Percentiles rank a stretch among this genome's conserved stretches.
phyloP scores from a whole-genome alignment of 495 filamentous ascomycete genomes.

The Aspergillus bertholletiae region DNA sequence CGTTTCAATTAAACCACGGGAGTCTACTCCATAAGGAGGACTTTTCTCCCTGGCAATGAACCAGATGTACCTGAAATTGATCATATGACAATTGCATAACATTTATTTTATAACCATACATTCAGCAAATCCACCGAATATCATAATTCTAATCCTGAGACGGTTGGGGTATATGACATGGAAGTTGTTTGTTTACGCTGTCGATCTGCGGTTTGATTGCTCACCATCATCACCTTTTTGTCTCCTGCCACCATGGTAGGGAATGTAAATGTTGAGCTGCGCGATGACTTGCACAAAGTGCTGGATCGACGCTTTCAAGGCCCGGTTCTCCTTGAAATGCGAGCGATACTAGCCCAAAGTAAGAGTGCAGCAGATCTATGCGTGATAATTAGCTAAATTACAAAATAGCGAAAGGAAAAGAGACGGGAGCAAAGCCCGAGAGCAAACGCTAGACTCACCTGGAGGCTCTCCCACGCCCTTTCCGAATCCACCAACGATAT shows the following conservation, averaged over 20 bases:
- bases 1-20: neutral
- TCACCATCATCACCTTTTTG: slow-evolving; percentile 5
- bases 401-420: neutral
- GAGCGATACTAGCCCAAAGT: slow-evolving; percentile 78
- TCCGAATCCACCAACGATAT: slow-evolving; percentile 84
- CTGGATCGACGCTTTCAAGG: slow-evolving; percentile 61
- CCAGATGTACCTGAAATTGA: neutral
- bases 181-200: neutral
- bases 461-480: slow-evolving; percentile 78
- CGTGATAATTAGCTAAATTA: slow-evolving; percentile 2
- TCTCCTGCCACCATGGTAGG: slow-evolving; percentile 36
- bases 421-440: no score
- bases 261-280: slow-evolving; percentile 40
- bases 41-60: no score
- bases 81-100: slow-evolving; percentile 12
- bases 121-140: neutral
- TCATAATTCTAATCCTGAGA: neutral
- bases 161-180: slow-evolving; percentile 7
- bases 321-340: slow-evolving; percentile 62
- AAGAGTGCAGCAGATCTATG: slow-evolving; percentile 81
- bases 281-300: slow-evolving; percentile 59
- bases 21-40: no score
- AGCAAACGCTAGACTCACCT: slow-evolving; percentile 33
- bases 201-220: neutral
- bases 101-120: neutral